Percentiles rank a stretch among this genome's conserved stretches.
Conservation (phyloP, 352 stramenopile genomes). For the Pythium biforme region DNA sequence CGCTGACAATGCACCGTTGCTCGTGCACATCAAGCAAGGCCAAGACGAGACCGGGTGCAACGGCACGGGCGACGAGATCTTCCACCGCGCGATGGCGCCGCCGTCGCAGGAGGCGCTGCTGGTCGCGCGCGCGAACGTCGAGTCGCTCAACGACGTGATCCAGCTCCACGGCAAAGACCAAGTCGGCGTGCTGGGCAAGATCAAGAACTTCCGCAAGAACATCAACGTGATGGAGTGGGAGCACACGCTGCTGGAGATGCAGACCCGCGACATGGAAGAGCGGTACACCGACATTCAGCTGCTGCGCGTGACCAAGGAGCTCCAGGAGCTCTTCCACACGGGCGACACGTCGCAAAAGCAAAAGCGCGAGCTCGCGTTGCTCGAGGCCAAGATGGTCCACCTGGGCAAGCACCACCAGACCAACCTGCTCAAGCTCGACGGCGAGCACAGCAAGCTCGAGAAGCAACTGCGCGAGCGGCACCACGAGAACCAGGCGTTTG, state of each 20-base stretch:
- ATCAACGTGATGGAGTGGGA: constrained; percentile 96
- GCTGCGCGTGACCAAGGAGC: constrained; percentile 90
- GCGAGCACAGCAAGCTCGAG: constrained; percentile 44
- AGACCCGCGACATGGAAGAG: constrained; percentile 87
- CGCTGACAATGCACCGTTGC: constrained; percentile 68
- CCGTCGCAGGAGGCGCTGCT: constrained; percentile 51
- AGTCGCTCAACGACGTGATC: constrained; percentile 88
- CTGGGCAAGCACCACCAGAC: constrained; percentile 62
- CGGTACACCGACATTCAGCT: constrained; percentile 93
- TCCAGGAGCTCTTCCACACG: constrained; percentile 89
- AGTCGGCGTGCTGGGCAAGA: constrained; percentile 79
- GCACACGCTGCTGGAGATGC: constrained; percentile 72
- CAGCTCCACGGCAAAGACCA: constrained; percentile 84
- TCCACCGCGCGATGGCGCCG: constrained; percentile 19
- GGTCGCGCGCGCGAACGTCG: constrained; percentile 73
- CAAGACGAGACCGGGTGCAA: constrained; percentile 79
- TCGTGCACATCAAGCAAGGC: constrained; percentile 90
- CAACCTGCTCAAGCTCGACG: constrained; percentile 65
- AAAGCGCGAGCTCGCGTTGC: constrained; percentile 63
- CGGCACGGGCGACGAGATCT: constrained; percentile 48
- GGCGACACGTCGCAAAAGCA: constrained; percentile 79
- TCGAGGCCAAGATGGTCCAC: constrained; percentile 74
- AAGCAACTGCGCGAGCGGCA: constrained; percentile 63
- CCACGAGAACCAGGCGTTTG: constrained; percentile 82
- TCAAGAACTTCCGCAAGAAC: constrained; percentile 93